Evolutionary conservation across 139 green algal species (phyloP).

Genomic region (Coelastrella sp.): DNA sequence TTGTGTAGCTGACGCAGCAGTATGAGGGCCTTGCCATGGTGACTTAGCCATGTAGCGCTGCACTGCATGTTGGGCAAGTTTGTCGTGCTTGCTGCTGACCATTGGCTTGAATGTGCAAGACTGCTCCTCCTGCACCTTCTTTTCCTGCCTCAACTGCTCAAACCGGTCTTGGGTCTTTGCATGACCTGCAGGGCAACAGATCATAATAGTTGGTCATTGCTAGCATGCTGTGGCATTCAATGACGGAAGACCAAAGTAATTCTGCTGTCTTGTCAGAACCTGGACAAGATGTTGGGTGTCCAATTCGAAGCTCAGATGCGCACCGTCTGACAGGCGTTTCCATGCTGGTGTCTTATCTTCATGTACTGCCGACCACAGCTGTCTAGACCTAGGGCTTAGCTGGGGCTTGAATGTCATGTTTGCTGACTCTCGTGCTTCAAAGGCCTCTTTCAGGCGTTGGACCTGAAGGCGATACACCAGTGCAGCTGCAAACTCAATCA

Average conservation of each 20-base stretch:
- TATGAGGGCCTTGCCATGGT: no score
- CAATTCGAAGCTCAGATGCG: neutral
- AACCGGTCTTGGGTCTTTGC: neutral
- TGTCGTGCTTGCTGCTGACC: neutral
- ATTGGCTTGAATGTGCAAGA: neutral
- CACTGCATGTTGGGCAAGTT: neutral
- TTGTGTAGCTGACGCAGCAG: neutral
- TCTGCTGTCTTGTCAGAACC: neutral
- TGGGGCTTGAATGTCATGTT: constrained; percentile 1
- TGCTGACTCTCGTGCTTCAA: neutral
- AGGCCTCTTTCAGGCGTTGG: neutral
- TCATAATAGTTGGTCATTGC: neutral
- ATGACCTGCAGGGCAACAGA: neutral
- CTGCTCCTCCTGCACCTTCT: neutral
- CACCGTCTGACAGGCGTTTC: neutral
- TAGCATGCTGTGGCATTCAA: neutral
- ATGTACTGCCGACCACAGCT: neutral
- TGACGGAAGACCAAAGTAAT: neutral
- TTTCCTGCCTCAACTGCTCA: neutral
- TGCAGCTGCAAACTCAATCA: neutral
- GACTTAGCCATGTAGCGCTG: neutral
- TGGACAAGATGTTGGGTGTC: neutral
- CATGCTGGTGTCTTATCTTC: neutral
- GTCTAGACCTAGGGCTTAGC: neutral
- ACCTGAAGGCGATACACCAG: neutral